phyloP scores from a whole-genome alignment of 108 stramenopile genomes.

The Schizochytrium sp. region DNA sequence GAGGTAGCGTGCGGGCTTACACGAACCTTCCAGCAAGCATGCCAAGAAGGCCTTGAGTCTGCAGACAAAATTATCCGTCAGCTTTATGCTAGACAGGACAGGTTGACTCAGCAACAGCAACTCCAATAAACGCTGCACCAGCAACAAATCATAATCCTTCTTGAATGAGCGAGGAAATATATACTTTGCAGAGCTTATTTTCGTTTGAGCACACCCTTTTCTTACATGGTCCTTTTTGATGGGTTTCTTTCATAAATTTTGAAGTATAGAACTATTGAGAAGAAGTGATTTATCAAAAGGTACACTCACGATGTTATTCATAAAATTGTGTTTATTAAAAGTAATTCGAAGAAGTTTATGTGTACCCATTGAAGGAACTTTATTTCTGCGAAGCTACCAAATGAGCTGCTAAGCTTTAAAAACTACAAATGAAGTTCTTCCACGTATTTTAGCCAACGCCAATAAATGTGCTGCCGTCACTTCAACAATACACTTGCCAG shows the following conservation, averaged over 20 bases:
- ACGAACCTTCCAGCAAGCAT: conserved; percentile 35
- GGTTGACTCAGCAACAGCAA: not conserved
- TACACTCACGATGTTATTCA: not conserved
- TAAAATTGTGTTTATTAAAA: not conserved
- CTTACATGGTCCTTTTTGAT: not conserved
- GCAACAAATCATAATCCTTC: not conserved
- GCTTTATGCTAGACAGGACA: conserved; percentile 39
- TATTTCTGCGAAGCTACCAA: not conserved
- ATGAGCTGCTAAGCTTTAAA: not conserved
- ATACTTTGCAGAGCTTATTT: not conserved
- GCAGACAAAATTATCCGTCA: conserved; percentile 54
- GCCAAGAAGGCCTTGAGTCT: conserved; percentile 47
- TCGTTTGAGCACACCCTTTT: not conserved
- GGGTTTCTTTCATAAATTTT: not conserved
- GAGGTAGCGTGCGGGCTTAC: conserved; percentile 54
- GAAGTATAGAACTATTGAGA: not conserved
- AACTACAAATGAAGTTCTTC: too few species aligned
- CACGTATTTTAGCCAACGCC: too few species aligned
- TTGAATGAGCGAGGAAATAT: not conserved
- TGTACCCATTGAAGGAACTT: not conserved
- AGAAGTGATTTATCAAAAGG: not conserved
- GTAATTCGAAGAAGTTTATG: not conserved
- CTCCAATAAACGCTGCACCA: not conserved
- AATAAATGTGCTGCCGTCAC: not conserved
- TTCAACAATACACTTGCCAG: not conserved